Evolutionary conservation across 2,329 filamentous ascomycete species (phyloP), one percentile per base, ranked within the genome.

Genomic region (Verticillium albo-atrum): DNA sequence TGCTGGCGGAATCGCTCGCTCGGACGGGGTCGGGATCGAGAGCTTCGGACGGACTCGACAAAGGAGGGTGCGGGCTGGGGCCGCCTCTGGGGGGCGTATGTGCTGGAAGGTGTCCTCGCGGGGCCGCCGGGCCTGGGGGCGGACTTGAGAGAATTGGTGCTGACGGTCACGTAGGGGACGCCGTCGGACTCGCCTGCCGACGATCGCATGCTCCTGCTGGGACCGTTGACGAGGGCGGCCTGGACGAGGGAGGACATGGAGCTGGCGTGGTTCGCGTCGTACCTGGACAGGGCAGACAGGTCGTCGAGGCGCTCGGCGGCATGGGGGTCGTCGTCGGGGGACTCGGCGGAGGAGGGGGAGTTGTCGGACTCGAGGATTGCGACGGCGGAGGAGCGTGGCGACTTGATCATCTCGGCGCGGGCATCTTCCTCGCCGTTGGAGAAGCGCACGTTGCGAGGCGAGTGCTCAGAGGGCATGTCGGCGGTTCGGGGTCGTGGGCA

Each of bases 81-180:
- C 58, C 82, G 79, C 54, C 85, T 77, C 60, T 83, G 82, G 65
- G 87, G 87, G 63, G 90, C 89, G 72, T 95, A 95, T 32, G 91
- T 92, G 71, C 82, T 91, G 30, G 90, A 94, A 1, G 89, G 89
- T 4, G 89, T 92, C 68, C 90, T 82, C 58, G 84, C 82, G 20
- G 90, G 89, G 26, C 80, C 87, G 6, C 84, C 82, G 17, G 90
- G 89, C 64, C 90, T 84, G 67, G 89, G 86, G 54, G 67, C 60
- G 52, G 71, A 70, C 59, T 74, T 75, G 57, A 47, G 26, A 32
- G 61, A 63, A 35, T 51, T 27, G 30, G 23, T 57, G 12, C 63
- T 42, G n/a, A 50, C 55, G 25, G 25, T 17, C 6, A 68, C 63
- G 56, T 69, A 71, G 14, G 57, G 69, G 67, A 56, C 30, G 35